Conservation (phyloP, 108 stramenopile species). For the Cyclotella cryptica region DNA sequence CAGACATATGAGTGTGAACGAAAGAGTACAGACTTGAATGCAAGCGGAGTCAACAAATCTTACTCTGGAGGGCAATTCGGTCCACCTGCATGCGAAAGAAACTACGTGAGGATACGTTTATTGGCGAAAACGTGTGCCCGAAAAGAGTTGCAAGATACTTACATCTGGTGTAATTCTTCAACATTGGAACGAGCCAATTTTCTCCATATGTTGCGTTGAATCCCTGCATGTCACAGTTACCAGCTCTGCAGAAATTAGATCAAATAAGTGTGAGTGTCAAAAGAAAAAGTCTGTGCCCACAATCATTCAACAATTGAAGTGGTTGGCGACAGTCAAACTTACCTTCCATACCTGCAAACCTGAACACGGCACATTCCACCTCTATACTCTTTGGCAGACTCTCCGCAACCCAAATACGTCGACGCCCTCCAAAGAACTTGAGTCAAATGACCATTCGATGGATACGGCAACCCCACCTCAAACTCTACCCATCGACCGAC, state of each 20-base stretch:
- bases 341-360: constrained; percentile 42
- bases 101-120: too few species aligned
- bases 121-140: too few species aligned
- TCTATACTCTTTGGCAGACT: constrained; percentile 29
- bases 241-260: constrained; percentile 23
- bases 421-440: constrained; percentile 39
- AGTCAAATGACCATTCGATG: constrained; percentile 51
- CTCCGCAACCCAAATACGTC: constrained; percentile 51
- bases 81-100: too few species aligned
- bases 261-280: background rate
- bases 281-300: background rate
- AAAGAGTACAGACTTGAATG: too few species aligned
- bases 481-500: constrained; percentile 51
- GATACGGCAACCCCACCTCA: constrained; percentile 45
- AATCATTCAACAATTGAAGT: background rate
- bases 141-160: too few species aligned
- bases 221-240: constrained; percentile 36
- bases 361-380: constrained; percentile 46
- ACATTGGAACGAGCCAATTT: constrained; percentile 39
- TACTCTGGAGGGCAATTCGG: too few species aligned
- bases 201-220: constrained; percentile 27
- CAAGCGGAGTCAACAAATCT: too few species aligned
- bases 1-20: too few species aligned
- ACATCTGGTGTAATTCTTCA: background rate
- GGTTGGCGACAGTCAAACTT: background rate